These are phyloP conservation scores for Colletotrichum horii DNA, from an alignment of 2,329 filamentous ascomycete species.

Conservation along the genomic window DNA sequence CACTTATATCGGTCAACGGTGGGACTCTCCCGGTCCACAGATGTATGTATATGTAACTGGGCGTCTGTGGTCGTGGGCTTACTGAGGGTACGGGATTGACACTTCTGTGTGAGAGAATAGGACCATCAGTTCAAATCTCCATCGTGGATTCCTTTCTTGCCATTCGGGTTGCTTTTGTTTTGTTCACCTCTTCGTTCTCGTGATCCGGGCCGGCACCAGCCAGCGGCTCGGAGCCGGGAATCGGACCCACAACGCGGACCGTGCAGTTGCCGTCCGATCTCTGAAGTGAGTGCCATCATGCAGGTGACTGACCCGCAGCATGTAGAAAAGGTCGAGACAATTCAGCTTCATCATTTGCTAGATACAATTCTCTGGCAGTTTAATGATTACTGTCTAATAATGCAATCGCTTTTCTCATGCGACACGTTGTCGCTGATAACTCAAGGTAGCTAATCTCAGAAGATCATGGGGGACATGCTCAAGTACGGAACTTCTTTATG, in stretches of 20 bases:
- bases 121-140: accelerated
- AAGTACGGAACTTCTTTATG: too few species aligned
- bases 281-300: too few species aligned
- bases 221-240: not conserved
- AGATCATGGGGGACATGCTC: too few species aligned
- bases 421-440: too few species aligned
- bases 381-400: too few species aligned
- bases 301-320: too few species aligned
- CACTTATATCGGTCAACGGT: not conserved
- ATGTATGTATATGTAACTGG: not conserved
- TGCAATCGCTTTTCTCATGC: too few species aligned
- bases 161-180: not conserved
- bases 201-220: not conserved
- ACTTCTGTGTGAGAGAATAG: not conserved
- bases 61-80: not conserved
- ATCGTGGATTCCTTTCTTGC: not conserved
- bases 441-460: too few species aligned
- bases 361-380: too few species aligned
- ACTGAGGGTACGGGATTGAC: not conserved
- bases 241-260: not conserved
- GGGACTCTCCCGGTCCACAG: not conserved
- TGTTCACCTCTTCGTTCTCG: not conserved
- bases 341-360: too few species aligned
- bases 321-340: too few species aligned
- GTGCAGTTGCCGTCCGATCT: not conserved